Evolutionary conservation across 208 protist species (phyloP), one percentile per base, ranked within the genome.

Genomic region (Trypanosoma theileri): DNA sequence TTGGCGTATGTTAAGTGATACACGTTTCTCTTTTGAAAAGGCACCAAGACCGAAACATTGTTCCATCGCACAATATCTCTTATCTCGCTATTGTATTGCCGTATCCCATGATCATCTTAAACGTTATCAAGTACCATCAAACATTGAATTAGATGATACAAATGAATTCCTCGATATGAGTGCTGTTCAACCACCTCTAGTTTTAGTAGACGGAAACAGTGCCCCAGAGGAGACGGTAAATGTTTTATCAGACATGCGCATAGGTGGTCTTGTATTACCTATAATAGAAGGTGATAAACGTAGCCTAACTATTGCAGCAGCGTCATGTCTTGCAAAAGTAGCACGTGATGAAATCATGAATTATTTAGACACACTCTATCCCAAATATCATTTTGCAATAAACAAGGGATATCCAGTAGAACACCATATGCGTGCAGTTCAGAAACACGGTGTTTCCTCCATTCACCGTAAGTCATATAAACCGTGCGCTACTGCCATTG

Each of bases 401-500:
- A 91, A 97, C 73, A 93, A 93, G 53, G 89, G 89, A 3, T 97
- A 97, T 75, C 89, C 88, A 9, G 89, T 94, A 53, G 90, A 94
- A 68, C 66, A 84, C 40, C 92, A 97, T 85, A 94, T 93, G 85
- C 79, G 86, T 66, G 67, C 70, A 44, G 80, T 97, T 0, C 64
- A 72, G 21, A 66, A 71, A 21, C 71, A 95, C 41, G 92, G 92
- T 2, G 61, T 95, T 9, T 86, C 74, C 21, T 78, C 88, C 0
- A 80, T 97, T 31, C 92, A 97, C 66, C 81, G 92, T 48, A 90
- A 86, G 31, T 88, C 88, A 11, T 95, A 89, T 63, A 71, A 81
- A 9, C 91, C 91, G 0, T 96, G 91, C 75, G 75, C 75, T 28
- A 61, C 61, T 26, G 73, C 67, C 0, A 54, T 94, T 8, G 81